These are phyloP conservation scores for Juglanconis juglandina DNA, from an alignment of 2,329 filamentous ascomycete species.

Conservation along the genomic window DNA sequence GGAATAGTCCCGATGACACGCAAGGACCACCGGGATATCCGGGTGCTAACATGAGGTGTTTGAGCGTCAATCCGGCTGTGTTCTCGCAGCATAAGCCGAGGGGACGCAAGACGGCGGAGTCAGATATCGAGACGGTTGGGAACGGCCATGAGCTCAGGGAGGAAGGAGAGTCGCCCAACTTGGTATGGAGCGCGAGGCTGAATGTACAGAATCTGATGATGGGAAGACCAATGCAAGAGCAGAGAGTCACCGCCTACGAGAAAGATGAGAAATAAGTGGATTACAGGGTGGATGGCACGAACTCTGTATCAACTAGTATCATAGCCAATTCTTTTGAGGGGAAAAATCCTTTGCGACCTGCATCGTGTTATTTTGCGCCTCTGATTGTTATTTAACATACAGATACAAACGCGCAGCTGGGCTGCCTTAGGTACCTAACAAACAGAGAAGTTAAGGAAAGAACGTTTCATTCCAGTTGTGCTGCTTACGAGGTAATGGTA, in stretches of 20 bases:
- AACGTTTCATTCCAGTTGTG: too few species aligned
- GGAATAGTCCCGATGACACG: conserved; percentile 10
- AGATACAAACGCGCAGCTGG: too few species aligned
- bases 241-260: not conserved
- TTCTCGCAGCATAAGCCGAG: conserved; percentile 19
- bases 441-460: too few species aligned
- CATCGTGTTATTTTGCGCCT: too few species aligned
- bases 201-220: conserved; percentile 17
- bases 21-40: conserved; percentile 12
- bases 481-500: too few species aligned
- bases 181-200: conserved; percentile 17
- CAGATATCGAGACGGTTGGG: conserved; percentile 15
- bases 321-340: too few species aligned
- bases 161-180: conserved; percentile 14
- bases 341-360: too few species aligned
- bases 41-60: conserved; percentile 16
- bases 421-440: too few species aligned
- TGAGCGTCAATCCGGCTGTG: conserved; percentile 15
- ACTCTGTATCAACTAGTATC: too few species aligned
- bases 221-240: conserved; percentile 12
- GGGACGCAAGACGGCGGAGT: conserved; percentile 10
- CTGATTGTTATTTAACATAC: too few species aligned
- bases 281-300: not conserved
- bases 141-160: conserved; percentile 14
- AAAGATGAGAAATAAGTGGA: not conserved